A percentile compares a stretch with the other conserved stretches of the same genome.
Evolutionary conservation across 805 yeast species (phyloP).

Genomic region (Suhomyces tanzawaensis): DNA sequence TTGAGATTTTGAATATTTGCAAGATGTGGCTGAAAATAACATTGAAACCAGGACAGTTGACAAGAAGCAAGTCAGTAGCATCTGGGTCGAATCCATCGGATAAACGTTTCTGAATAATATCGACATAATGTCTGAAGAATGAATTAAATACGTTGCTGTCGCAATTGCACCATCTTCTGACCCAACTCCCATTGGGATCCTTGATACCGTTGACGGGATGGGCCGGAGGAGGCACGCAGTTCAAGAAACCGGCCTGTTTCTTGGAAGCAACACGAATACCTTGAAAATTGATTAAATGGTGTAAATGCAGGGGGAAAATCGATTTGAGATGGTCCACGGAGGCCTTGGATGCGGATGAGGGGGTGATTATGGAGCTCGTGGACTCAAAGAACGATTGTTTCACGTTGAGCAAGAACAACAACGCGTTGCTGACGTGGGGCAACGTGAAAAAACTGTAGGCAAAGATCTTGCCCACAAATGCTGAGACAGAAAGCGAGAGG

Average conservation of each 20-base stretch:
- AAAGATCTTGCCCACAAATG: slow-evolving; percentile 68
- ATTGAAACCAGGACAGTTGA: slow-evolving; percentile 45
- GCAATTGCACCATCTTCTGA: slow-evolving; percentile 54
- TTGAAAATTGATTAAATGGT: slow-evolving; percentile 28
- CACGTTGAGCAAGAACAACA: slow-evolving; percentile 55
- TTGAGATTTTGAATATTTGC: slow-evolving; percentile 39
- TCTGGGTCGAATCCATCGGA: slow-evolving; percentile 5
- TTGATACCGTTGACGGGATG: slow-evolving; percentile 48
- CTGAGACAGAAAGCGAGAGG: slow-evolving; percentile 55
- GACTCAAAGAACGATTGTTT: slow-evolving; percentile 45
- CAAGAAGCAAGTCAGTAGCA: slow-evolving; percentile 8
- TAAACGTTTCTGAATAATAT: slow-evolving; percentile 17
- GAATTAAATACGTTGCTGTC: slow-evolving; percentile 60
- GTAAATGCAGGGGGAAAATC: slow-evolving; percentile 29
- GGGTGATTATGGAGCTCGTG: slow-evolving; percentile 6
- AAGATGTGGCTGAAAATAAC: slow-evolving; percentile 45
- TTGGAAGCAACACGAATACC: slow-evolving; percentile 27
- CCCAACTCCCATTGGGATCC: slow-evolving; percentile 64
- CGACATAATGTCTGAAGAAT: slow-evolving; percentile 57
- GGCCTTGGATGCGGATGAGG: not conserved
- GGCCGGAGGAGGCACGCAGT: slow-evolving; percentile 39
- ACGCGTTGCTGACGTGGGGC: slow-evolving; percentile 54
- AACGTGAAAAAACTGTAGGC: slow-evolving; percentile 60
- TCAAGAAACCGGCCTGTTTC: slow-evolving; percentile 26
- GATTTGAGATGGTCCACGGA: slow-evolving; percentile 3